These are phyloP conservation scores for Penicillium capsulatum DNA, from an alignment of 2,329 filamentous ascomycete genomes.

Conservation along the genomic window DNA sequence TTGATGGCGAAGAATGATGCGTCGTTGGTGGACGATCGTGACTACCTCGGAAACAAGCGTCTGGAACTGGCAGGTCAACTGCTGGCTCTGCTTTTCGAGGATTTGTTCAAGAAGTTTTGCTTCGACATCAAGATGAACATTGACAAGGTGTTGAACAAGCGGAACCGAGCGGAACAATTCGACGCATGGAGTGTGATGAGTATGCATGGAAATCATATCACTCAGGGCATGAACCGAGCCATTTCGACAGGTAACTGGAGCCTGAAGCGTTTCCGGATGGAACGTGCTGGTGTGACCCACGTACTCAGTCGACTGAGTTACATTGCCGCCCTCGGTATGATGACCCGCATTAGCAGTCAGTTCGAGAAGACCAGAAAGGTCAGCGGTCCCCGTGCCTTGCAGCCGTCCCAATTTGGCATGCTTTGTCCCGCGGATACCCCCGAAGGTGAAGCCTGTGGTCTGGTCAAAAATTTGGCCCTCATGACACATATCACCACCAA, in stretches of 20 bases:
- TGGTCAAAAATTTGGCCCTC: constrained; percentile 94
- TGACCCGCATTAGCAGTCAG: constrained; percentile 97
- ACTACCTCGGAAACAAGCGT: constrained; percentile 97
- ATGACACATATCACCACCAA: constrained; percentile 99
- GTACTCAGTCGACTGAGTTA: constrained; percentile 94
- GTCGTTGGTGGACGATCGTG: constrained; percentile 87
- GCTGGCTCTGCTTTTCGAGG: constrained; percentile 88
- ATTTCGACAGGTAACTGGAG: constrained; percentile 98
- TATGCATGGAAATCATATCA: constrained; percentile 81
- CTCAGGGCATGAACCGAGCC: constrained; percentile 86
- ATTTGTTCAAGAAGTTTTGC: constrained; percentile 95
- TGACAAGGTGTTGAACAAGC: constrained; percentile 93
- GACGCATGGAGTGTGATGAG: constrained; percentile 82
- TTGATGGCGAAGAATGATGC: constrained; percentile 89
- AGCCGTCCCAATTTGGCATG: constrained; percentile 98
- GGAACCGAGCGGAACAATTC: constrained; percentile 80
- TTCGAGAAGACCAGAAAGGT: constrained; percentile 99
- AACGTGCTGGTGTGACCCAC: constrained; percentile 92
- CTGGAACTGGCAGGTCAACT: constrained; percentile 93
- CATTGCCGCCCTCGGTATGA: constrained; percentile 96
- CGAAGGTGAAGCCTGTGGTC: constrained; percentile 95
- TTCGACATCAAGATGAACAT: constrained; percentile 86
- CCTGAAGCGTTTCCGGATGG: constrained; percentile 98
- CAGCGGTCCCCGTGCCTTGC: constrained; percentile 87
- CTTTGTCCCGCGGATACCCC: constrained; percentile 95